These are phyloP conservation scores for Naganishia cerealis DNA, from an alignment of 1,284 basidiomycete species.

Conservation along the genomic window DNA sequence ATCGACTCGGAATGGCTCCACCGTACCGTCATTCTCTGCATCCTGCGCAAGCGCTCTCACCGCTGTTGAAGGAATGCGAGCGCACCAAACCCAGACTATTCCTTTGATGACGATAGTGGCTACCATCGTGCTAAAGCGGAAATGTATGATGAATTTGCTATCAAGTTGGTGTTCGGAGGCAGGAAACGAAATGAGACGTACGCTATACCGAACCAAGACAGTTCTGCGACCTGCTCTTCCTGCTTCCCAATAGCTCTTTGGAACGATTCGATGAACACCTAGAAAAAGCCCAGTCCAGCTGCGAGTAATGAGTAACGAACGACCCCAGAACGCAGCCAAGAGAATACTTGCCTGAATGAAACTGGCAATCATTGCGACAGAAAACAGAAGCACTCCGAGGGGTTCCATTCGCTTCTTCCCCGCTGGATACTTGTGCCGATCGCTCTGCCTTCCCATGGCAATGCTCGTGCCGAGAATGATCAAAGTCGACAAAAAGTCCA, in stretches of 20 bases:
- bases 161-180: slow-evolving; percentile 38
- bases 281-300: slow-evolving; percentile 42
- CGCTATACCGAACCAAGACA: slow-evolving; percentile 51
- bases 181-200: slow-evolving; percentile 40
- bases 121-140: slow-evolving; percentile 55
- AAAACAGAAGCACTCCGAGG: slow-evolving; percentile 57
- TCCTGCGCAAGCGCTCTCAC: slow-evolving; percentile 56
- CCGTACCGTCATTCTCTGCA: slow-evolving; percentile 58
- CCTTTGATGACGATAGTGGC: slow-evolving; percentile 60
- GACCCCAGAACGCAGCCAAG: slow-evolving; percentile 10
- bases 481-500: slow-evolving; percentile 60
- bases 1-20: background rate
- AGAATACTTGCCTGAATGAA: slow-evolving; percentile 43
- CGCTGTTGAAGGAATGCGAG: slow-evolving; percentile 50
- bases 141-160: slow-evolving; percentile 29
- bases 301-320: slow-evolving; percentile 2
- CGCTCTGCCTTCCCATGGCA: slow-evolving; percentile 46
- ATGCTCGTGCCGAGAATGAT: slow-evolving; percentile 53
- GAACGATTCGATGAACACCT: slow-evolving; percentile 57
- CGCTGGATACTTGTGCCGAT: slow-evolving; percentile 54
- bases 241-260: slow-evolving; percentile 50
- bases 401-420: slow-evolving; percentile 58
- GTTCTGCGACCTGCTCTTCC: slow-evolving; percentile 43
- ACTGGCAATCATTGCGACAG: slow-evolving; percentile 61
- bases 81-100: slow-evolving; percentile 56